Conservation (phyloP, 2,329 filamentous ascomycete species). For the Alternaria rosae region DNA sequence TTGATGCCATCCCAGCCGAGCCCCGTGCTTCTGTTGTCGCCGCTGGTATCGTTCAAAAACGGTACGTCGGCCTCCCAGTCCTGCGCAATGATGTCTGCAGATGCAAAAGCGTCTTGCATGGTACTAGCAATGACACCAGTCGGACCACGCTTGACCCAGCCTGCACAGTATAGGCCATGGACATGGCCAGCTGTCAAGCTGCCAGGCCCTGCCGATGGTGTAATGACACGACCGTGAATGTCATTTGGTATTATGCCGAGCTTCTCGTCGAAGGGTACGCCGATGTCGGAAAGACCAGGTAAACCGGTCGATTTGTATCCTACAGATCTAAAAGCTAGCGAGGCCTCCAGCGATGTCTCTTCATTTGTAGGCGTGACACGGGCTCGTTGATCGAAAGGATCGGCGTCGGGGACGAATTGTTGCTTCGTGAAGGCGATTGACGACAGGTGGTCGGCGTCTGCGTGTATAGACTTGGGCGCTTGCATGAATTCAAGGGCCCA, state of each 20-base stretch:
- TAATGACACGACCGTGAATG: constrained; percentile 73
- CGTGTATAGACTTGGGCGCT: constrained; percentile 74
- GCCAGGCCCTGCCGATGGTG: constrained; percentile 46
- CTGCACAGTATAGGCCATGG: constrained; percentile 86
- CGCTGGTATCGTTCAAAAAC: constrained; percentile 57
- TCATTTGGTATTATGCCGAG: constrained; percentile 86
- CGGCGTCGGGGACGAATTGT: constrained; percentile 44
- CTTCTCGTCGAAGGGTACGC: constrained; percentile 77
- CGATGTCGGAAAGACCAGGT: constrained; percentile 74
- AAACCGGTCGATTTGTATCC: constrained; percentile 87
- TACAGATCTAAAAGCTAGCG: constrained; percentile 88
- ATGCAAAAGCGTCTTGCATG: constrained; percentile 92
- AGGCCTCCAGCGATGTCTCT: constrained; percentile 66
- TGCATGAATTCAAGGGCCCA: constrained; percentile 89
- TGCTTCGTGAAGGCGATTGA: constrained; percentile 71
- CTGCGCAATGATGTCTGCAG: constrained; percentile 80
- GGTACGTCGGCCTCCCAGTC: constrained; percentile 69
- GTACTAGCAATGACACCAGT: constrained; percentile 96
- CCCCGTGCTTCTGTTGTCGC: constrained; percentile 48
- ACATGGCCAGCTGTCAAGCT: constrained; percentile 59
- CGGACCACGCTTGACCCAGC: constrained; percentile 95
- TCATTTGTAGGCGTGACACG: constrained; percentile 52
- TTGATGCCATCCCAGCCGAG: constrained; percentile 81
- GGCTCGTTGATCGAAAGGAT: constrained; percentile 62
- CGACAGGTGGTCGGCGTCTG: constrained; percentile 62